Base-by-base conservation (phyloP, 129 eudicot species). In the Centella asiatica region DNA sequence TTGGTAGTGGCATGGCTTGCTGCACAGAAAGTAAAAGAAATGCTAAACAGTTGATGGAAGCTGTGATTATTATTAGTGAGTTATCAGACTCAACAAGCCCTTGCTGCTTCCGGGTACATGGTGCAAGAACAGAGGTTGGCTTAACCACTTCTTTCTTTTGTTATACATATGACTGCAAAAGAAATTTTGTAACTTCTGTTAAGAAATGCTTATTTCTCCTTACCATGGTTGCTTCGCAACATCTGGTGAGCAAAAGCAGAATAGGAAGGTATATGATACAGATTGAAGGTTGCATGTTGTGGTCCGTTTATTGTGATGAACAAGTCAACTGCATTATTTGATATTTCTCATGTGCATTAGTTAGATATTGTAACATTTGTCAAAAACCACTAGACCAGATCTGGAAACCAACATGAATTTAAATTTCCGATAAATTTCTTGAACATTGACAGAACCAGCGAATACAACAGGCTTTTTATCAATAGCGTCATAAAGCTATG, bases 41-140 rank as follows among this genome's bases (percentile, higher is more conserved):
- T 70, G 70, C 39, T 58, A 75, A 52, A 55, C 69, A 65, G 62
- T 71, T 69, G n/a, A 66, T 78, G 68, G 96, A 92, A 79, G 96
- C 76, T 31, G 96, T 87, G 32, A 79, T 92, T 49, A 67, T 92
- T 46, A 59, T 84, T 37, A 92, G 90, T 32, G 80, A 84, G 44
- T 42, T 54, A 57, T 65, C 76, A 44, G 78, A 73, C 51, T 55
- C 57, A 34, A 27, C 44, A 40, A 49, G 66, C 66, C 65, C 88
- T 25, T 83, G 93, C 44, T 84, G 99, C 80, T 62, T 68, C 76
- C 78, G 83, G 70, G 58, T 40, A 22, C 51, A 56, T 50, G 79
- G 79, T 54, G 50, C 64, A 13, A 84, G 67, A 74, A 84, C 96
- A 74, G 92, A 87, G 92, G 95, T 87, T 55, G 57, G 70, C 20